Conservation (phyloP, 169 alveolate genomes). For the Eimeria tenella region DNA sequence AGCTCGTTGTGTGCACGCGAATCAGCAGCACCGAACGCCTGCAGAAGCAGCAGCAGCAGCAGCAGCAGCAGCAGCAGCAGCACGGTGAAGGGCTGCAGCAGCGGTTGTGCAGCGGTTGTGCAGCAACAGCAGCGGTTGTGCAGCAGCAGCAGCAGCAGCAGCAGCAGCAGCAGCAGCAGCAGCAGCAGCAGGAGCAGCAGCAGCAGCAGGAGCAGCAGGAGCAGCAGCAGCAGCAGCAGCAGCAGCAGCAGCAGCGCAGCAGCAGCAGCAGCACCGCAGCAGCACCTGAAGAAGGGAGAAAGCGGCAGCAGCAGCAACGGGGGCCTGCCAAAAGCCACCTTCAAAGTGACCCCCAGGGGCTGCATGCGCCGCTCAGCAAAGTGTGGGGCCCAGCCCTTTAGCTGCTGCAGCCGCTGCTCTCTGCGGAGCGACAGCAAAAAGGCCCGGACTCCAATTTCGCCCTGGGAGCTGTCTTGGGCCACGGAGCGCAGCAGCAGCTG, state of each 20-base stretch:
- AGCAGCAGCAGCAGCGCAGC: not conserved
- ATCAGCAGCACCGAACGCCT: not conserved
- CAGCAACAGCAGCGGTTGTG: too few species aligned
- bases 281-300: slow-evolving; percentile 21
- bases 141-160: not conserved
- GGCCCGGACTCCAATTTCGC: not conserved
- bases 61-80: too few species aligned
- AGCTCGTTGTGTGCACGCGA: not conserved
- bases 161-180: not conserved
- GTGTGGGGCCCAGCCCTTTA: not conserved
- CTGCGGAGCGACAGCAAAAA: not conserved
- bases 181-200: not conserved
- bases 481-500: not conserved
- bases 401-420: not conserved
- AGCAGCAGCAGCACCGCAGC: not conserved
- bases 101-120: too few species aligned
- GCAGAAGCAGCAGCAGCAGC: too few species aligned
- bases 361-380: not conserved
- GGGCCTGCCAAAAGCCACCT: not conserved
- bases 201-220: not conserved
- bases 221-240: not conserved
- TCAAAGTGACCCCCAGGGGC: not conserved
- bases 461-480: not conserved
- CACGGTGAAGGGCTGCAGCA: too few species aligned
- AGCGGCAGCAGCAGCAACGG: not conserved